Base-by-base conservation (phyloP, 306 rosid species). In the Morella rubra region DNA sequence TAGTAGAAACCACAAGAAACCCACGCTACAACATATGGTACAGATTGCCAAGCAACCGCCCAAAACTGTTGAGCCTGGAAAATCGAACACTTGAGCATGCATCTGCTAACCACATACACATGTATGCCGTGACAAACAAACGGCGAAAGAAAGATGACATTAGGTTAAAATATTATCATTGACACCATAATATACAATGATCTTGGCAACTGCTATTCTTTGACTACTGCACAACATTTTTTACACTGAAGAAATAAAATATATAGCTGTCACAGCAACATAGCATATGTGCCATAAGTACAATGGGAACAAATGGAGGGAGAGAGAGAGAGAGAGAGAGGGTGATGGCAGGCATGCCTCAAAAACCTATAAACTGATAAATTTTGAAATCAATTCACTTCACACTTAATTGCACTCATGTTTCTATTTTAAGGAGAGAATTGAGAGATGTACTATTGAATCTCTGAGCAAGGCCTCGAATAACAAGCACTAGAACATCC, bases 391-490 rank as follows among this genome's bases (percentile, higher is more conserved):
- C 53, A 46, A 68, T 41, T 58, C 51, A 55, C 61, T 55, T 59
- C 71, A 44, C 80, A 71, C 59, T 66, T 9, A 42, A 71, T 14
- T 5, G 27, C 49, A 69, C 69, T 81, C 69, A 95, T 59, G 99
- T 77, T 51, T 91, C 99, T 47, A 95, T 95, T 81, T 92, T 95
- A 79, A 95, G 99, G 73, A 95, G 98, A 54, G 97, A 86, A 80
- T 95, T 95, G 81, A 95, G 97, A 59, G 99, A 92, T 76, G 99
- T 95, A 77, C 99, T 95, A 51, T 95, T 95, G 78, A 92, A 95
- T 81, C 97, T 83, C 79, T 95, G 99, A 84, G 99, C 99, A 71
- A 92, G 75, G 76, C 99, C 99, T 75, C 97, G 86, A 77, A 95
- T 89, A 76, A 95, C 99, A 64, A 95, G 97, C 81, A 92, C 93